Evolutionary conservation across 2,329 filamentous ascomycete species (phyloP).

Genomic region (Xylariaceae sp.): DNA sequence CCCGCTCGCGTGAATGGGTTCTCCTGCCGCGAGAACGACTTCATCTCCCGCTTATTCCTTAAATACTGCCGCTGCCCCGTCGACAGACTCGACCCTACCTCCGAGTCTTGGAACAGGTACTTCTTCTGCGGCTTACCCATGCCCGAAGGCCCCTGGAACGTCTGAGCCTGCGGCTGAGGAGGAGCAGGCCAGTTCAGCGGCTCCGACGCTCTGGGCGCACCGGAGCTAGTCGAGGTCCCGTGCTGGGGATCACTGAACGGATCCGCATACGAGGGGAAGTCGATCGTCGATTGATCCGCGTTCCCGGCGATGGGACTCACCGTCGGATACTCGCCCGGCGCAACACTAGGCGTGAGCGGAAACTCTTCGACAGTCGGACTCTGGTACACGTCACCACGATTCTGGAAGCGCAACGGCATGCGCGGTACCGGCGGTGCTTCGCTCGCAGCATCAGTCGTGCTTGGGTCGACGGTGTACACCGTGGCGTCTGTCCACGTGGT

Average conservation of each 20-base stretch:
- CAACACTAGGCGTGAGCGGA: background rate
- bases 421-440: slow-evolving; percentile 16
- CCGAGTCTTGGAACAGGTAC: slow-evolving; percentile 13
- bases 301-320: background rate
- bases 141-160: no score
- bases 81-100: slow-evolving; percentile 8
- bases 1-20: slow-evolving; percentile 9
- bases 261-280: background rate
- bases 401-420: slow-evolving; percentile 13
- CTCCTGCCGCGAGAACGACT: slow-evolving; percentile 4
- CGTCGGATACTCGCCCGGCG: background rate
- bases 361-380: no score
- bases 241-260: background rate
- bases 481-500: slow-evolving; percentile 20
- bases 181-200: slow-evolving; percentile 12
- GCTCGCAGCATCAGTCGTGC: background rate
- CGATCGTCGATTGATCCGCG: background rate
- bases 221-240: background rate
- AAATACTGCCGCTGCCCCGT: slow-evolving; percentile 11
- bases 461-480: slow-evolving; percentile 12
- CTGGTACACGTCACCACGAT: background rate
- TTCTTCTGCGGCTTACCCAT: slow-evolving; percentile 5
- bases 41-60: slow-evolving; percentile 6
- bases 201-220: background rate
- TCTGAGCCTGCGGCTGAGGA: slow-evolving; percentile 3